A percentile compares a stretch with the other conserved stretches of the same genome.
phyloP scores from a whole-genome alignment of 148 eudicot genomes.

The Silene uniflora region DNA sequence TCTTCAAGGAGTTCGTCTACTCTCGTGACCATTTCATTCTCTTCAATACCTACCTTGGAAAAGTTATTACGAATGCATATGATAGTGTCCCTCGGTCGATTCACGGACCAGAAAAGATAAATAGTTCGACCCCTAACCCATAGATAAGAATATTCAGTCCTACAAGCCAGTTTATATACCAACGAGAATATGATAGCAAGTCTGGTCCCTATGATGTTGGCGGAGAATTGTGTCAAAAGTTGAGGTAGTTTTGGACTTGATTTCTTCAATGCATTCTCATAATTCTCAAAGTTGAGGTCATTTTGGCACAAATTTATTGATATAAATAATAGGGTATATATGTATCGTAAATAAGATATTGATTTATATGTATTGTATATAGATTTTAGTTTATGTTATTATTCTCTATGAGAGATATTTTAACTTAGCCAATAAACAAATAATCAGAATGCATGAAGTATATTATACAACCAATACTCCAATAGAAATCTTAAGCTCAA shows the following conservation, averaged over 20 bases:
- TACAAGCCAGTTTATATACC: conserved; percentile 47
- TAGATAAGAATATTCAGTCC: conserved; percentile 46
- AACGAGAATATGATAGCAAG: conserved; percentile 67
- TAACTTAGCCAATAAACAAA: no score
- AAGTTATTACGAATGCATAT: conserved; percentile 49
- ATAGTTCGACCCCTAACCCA: conserved; percentile 68
- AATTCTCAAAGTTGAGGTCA: no score
- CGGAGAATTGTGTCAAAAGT: conserved; percentile 64
- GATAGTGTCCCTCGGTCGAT: conserved; percentile 52
- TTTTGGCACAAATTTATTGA: no score
- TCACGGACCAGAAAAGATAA: conserved; percentile 75
- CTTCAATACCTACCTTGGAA: conserved; percentile 32
- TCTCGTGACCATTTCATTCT: conserved; percentile 49
- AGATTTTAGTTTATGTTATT: no score
- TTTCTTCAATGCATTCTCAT: conserved; percentile 52
- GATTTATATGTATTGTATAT: no score
- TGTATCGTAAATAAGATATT: no score
- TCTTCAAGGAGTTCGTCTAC: conserved; percentile 51
- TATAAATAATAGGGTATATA: no score
- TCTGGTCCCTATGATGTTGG: conserved; percentile 81
- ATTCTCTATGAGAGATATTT: no score
- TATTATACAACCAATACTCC: no score
- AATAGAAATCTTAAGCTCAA: no score
- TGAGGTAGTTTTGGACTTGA: conserved; percentile 62
- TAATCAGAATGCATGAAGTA: no score